These are phyloP conservation scores for Lavandula angustifolia DNA, from an alignment of 257 asterid species.

Conservation along the genomic window DNA sequence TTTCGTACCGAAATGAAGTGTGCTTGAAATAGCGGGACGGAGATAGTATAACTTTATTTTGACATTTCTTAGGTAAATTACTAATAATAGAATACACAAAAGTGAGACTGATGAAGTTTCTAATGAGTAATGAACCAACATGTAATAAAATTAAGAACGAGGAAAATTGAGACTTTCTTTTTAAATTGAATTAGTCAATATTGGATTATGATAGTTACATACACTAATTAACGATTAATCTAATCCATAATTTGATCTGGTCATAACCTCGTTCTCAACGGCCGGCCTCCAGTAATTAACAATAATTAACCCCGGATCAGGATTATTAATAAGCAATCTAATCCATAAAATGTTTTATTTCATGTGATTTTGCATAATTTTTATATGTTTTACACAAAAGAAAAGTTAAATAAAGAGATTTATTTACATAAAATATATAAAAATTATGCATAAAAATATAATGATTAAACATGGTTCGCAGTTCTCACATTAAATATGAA, in stretches of 20 bases:
- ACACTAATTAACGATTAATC: slow-evolving; percentile 12
- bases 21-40: too few species aligned
- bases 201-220: slow-evolving; percentile 10
- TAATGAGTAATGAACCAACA: not conserved
- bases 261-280: slow-evolving; percentile 3
- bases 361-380: too few species aligned
- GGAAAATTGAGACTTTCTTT: not conserved
- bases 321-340: not conserved
- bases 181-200: slow-evolving; percentile 26
- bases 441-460: too few species aligned
- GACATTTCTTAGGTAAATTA: not conserved
- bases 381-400: too few species aligned
- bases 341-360: too few species aligned
- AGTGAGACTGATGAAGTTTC: not conserved
- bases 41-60: not conserved
- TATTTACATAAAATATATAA: too few species aligned
- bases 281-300: slow-evolving; percentile 28
- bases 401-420: too few species aligned
- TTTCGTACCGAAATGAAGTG: too few species aligned
- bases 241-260: not conserved
- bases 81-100: not conserved
- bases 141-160: not conserved
- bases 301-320: not conserved
- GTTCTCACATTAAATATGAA: too few species aligned
- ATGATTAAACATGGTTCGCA: too few species aligned